These are phyloP conservation scores for Penicillium fuscoglaucum DNA, from an alignment of 2,329 filamentous ascomycete species.

Conservation along the genomic window DNA sequence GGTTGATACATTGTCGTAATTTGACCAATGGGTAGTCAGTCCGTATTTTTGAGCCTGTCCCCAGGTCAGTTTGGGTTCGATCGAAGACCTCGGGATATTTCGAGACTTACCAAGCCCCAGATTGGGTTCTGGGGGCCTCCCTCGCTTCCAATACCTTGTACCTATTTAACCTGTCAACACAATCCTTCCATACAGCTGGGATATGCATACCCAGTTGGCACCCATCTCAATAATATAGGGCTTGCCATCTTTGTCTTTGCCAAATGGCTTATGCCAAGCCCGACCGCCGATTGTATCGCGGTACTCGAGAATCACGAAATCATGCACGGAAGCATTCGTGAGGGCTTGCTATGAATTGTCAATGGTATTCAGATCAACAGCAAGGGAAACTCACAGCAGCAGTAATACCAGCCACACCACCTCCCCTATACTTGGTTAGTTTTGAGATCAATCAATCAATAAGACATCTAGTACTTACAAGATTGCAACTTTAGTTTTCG, in stretches of 20 bases:
- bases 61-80: neutral
- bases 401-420: constrained; percentile 24
- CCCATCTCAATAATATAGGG: constrained; percentile 23
- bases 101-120: constrained; percentile 19
- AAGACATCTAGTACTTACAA: constrained; percentile 11
- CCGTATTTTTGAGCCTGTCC: constrained; percentile 57
- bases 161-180: constrained; percentile 8
- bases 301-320: constrained; percentile 24
- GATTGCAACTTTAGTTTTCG: constrained; percentile 26
- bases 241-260: constrained; percentile 19
- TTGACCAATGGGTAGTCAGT: constrained; percentile 57
- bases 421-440: constrained; percentile 17
- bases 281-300: constrained; percentile 22
- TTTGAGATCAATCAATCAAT: neutral
- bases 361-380: neutral
- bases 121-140: constrained; percentile 20
- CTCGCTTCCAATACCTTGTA: constrained; percentile 21
- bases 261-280: constrained; percentile 19
- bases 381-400: constrained; percentile 16
- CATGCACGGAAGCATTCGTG: constrained; percentile 23
- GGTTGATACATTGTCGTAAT: constrained; percentile 60
- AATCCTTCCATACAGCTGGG: neutral
- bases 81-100: neutral
- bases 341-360: constrained; percentile 19
- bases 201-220: constrained; percentile 19